Base-by-base conservation (phyloP, 139 green algal genomes). In the Protoeuglena noctilucae region DNA sequence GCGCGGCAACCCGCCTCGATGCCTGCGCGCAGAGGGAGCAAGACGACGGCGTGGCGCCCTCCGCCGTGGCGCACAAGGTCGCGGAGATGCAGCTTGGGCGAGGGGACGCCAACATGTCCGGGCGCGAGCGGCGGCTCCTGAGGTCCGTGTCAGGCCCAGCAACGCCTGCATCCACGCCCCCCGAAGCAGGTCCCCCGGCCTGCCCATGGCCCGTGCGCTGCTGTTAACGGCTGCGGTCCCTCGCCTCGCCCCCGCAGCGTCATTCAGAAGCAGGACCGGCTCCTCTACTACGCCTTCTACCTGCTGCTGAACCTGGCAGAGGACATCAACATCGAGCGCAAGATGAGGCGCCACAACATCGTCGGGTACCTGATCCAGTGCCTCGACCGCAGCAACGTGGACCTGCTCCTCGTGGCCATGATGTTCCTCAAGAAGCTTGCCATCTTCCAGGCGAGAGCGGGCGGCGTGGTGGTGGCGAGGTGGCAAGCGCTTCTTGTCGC, bases 271-370 rank as follows among this genome's bases (percentile, higher is more conserved):
- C 81, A 89, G 65, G 81, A 87, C 67, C 66, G 67, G 6, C 68
- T 87, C 56, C 58, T 87, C 51, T 83, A 82, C 66, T 54, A 83
- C n/a, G 72, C 64, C 51, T 69, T 82, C 40, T 81, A 82, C 41
- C 70, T 86, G 67, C 75, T 94, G 68, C 75, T 89, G 28, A 85
- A 87, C 64, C 72, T 94, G 51, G 62, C 73, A n/a, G 79, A 93
- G 70, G 81, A 93, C 53, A 56, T 74, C 14, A 62, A 34, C 22
- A 67, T 93, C 23, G 79, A 92, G 70, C 64, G 62, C 26, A 93
- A 91, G 68, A 92, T 94, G 79, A 74, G 81, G 53, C 87, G 23
- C 46, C 73, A 80, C 69, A 80, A 81, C 54, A 73, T 93, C 24
- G 66, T 85, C 27, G 65, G 70, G 43, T 79, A 84, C 64, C 74